Evolutionary conservation across 2,329 filamentous ascomycete species (phyloP), one percentile per base, ranked within the genome.

Genomic region (Clarireedia hainanense): DNA sequence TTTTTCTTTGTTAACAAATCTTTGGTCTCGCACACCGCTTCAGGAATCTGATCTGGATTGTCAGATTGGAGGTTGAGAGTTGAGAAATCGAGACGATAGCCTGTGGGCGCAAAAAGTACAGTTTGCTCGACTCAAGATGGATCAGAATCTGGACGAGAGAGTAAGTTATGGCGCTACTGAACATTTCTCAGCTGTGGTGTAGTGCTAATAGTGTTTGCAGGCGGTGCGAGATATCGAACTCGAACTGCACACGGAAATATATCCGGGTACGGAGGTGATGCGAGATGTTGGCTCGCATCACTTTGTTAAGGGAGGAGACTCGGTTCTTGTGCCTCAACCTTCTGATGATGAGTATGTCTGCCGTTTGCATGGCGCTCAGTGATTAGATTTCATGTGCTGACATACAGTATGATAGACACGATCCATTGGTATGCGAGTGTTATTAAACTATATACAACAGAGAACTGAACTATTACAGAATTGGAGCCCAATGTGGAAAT

Each of bases 231-330:
- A 64, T 56, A 43, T 68, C n/a, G 65, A 67, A 60, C 58, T 64
- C 47, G 65, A 65, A 48, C 50, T 69, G 15, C 56, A 65, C 17
- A 72, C 65, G 2, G 57, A 63, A 26, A 68, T 68, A 12, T 63
- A 66, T 48, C 67, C 65, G 9, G 65, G 67, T 6, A 68, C 65
- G 15, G 72, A 74, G 65, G 69, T 73, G 55, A 74, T 74, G 72
- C 67, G 63, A 39, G 71, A 86, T 72, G 76, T 85, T 39, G 81
- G 80, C 20, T 71, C 72, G 1, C 80, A 84, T 68, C 82, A 85
- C 67, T 86, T 86, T 63, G 80, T 85, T 64, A 85, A 84, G 63
- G 68, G 69, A 23, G 66, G 68, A 23, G 70, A 74, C 36, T 75
- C 77, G 4, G 72, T 79, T 15, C 65, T 78, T 6, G 69, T 77